Percentiles rank a stretch among this genome's conserved stretches.
Conservation (phyloP, 257 asterid genomes). For the Paraleonurus japonicus region DNA sequence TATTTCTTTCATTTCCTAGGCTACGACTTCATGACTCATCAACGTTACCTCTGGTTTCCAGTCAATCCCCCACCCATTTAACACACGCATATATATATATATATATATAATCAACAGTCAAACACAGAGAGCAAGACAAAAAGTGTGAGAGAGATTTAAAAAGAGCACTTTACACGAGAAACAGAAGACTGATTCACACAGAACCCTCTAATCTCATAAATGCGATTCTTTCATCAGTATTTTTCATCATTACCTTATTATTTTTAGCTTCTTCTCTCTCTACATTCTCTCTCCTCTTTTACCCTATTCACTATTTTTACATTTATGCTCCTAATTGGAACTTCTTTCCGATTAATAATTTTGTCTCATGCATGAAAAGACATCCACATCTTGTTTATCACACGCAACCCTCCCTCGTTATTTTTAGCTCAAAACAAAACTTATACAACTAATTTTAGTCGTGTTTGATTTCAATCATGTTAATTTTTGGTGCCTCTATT, state of each 20-base stretch:
- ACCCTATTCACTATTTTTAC: not conserved
- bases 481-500: not conserved
- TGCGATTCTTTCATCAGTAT: constrained; percentile 38
- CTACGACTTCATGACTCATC: constrained; percentile 35
- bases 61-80: no score
- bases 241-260: constrained; percentile 65
- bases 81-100: not conserved
- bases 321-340: not conserved
- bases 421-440: constrained; percentile 24
- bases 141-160: constrained; percentile 33
- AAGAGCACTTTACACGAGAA: constrained; percentile 57
- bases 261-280: constrained; percentile 43
- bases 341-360: not conserved
- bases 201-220: constrained; percentile 49
- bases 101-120: constrained; percentile 30
- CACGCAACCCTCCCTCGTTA: constrained; percentile 10
- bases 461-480: constrained; percentile 14
- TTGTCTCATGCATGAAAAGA: constrained; percentile 26
- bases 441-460: constrained; percentile 4
- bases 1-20: constrained; percentile 45
- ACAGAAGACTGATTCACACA: constrained; percentile 41
- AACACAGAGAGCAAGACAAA: constrained; percentile 52
- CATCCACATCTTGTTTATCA: constrained; percentile 9
- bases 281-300: not conserved
- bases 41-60: constrained; percentile 27